phyloP scores from a whole-genome alignment of 1,284 basidiomycete species.

The Pholiota adiposa region DNA sequence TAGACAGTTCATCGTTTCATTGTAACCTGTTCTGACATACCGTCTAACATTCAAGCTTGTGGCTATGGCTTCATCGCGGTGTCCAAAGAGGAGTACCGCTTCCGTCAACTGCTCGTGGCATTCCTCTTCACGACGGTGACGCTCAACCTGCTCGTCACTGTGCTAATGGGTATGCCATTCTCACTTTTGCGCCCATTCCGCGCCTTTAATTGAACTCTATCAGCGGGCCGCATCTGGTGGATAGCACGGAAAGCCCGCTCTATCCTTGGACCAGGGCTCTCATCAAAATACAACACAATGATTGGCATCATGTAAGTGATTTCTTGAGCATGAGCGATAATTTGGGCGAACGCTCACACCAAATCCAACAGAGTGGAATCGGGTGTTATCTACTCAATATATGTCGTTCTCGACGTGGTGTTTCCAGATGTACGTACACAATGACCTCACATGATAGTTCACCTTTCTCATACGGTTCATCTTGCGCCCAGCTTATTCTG shows the following conservation, averaged over 20 bases:
- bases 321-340: not conserved
- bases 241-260: constrained; percentile 28
- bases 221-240: constrained; percentile 35
- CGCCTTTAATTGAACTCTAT: constrained; percentile 8
- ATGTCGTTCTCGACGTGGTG: constrained; percentile 31
- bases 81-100: constrained; percentile 30
- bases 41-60: constrained; percentile 19
- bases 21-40: constrained; percentile 1
- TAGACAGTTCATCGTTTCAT: not conserved
- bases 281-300: constrained; percentile 28
- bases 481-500: constrained; percentile 25
- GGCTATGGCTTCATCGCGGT: constrained; percentile 30
- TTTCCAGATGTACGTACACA: constrained; percentile 24
- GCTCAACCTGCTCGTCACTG: constrained; percentile 33
- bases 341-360: constrained; percentile 16
- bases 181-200: constrained; percentile 8
- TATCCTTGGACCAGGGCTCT: constrained; percentile 25
- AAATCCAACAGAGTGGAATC: constrained; percentile 31
- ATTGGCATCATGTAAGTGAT: constrained; percentile 32
- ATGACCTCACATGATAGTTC: not conserved
- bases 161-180: constrained; percentile 29
- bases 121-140: constrained; percentile 31
- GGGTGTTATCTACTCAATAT: constrained; percentile 33
- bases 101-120: constrained; percentile 27
- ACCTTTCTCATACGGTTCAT: not conserved